These are phyloP conservation scores for Arctium minus DNA, from an alignment of 129 eudicot genomes.

Conservation along the genomic window DNA sequence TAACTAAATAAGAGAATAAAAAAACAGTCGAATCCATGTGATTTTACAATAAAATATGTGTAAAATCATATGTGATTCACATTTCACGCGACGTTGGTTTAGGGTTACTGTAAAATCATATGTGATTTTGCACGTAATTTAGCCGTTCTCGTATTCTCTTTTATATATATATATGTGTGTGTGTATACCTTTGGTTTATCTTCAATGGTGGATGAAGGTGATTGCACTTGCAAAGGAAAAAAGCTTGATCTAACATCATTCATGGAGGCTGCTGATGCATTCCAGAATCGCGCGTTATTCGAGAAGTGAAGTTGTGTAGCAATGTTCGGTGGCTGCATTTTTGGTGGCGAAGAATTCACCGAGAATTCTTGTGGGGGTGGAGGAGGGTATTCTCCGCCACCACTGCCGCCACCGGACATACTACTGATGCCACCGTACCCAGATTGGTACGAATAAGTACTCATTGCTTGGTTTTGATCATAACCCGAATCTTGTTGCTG, in stretches of 20 bases:
- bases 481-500: conserved; percentile 38
- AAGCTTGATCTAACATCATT: conserved; percentile 52
- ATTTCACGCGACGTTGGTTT: no score
- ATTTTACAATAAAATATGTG: no score
- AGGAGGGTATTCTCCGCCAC: conserved; percentile 22
- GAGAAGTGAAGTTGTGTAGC: conserved; percentile 33
- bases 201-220: conserved; percentile 50
- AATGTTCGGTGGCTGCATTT: conserved; percentile 23
- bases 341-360: conserved; percentile 43
- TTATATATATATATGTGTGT: no score
- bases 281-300: conserved; percentile 71
- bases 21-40: no score
- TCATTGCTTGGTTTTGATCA: conserved; percentile 34
- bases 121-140: no score
- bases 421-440: conserved; percentile 24
- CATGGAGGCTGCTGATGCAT: conserved; percentile 53
- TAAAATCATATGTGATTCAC: no score
- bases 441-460: conserved; percentile 30
- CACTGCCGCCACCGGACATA: conserved; percentile 1
- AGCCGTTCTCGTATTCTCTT: no score
- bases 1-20: no score
- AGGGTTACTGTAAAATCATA: no score
- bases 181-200: conserved; percentile 75
- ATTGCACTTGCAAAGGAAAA: conserved; percentile 59
- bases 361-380: conserved; percentile 33